Base-by-base conservation (phyloP, 2,329 filamentous ascomycete genomes). In the Ophiostoma sp. region DNA sequence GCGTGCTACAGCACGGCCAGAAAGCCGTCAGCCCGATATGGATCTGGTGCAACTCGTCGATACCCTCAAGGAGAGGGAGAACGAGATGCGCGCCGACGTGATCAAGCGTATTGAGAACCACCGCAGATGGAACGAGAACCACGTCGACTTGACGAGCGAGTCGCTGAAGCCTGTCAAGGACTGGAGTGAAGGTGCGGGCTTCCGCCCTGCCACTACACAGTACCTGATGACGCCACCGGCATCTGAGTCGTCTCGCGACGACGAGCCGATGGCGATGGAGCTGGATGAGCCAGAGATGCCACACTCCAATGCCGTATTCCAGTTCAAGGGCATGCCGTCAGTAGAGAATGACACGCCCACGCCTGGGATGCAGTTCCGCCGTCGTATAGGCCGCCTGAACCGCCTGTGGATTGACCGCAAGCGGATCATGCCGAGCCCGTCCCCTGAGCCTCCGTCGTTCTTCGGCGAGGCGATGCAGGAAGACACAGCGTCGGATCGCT, bases 351-450 rank as follows among this genome's bases (percentile, higher is more conserved):
- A 68, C n/a, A 42, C 60, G n/a, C 16, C 66, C 16, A 40, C 49
- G 0, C 69, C 69, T 2, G 75, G 81, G 68, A 89, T 90, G 67
- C 88, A 89, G 16, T 97, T 91, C 81, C 88, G 94, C 72, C 87
- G 93, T 72, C 89, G 95, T 69, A 87, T 93, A 68, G 94, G 94
- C 67, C 89, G 94, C 73, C 84, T 93, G 71, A 92, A 93, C 71
- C 88, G 94, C 52, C 78, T 96, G 73, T 92, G 93, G 85, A 92
- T 98, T 73, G 95, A 98, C 78, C 89, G 93, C 73, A 88, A 91
- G 73, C 88, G 89, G 68, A 42, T 69, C 36, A 81, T 92, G 75
- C 84, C 77, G 60, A 84, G 81, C 66, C 79, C 81, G 69, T 80
- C 78, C 75, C 81, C 79, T 76, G 77, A 77, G 75, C n/a, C 27